Conservation (phyloP, 768 basidiomycete genomes). For the Mycena belliarum region DNA sequence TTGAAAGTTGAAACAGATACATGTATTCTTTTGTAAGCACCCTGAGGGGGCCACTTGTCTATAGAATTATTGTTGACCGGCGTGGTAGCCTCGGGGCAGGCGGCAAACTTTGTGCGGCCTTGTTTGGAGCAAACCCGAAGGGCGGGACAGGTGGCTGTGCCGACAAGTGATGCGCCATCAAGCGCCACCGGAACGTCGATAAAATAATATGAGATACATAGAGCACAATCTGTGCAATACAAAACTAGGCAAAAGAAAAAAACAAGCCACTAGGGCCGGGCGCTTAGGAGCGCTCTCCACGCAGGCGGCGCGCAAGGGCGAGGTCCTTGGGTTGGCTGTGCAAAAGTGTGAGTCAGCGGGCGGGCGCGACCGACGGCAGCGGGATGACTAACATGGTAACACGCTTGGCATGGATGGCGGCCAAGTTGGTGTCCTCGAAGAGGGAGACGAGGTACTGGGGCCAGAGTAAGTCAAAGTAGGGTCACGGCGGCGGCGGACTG, state of each 20-base stretch:
- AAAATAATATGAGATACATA: conserved; percentile 1
- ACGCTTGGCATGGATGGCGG: conserved; percentile 16
- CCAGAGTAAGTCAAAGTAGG: not conserved
- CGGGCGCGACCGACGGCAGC: not conserved
- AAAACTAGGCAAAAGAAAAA: not conserved
- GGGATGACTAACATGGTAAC: conserved; percentile 9
- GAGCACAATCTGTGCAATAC: not conserved
- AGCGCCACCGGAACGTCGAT: no score
- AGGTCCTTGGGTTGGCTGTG: conserved; percentile 17
- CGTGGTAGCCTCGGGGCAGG: no score
- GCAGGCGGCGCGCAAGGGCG: conserved; percentile 16
- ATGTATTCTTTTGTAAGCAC: no score
- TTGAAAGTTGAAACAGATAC: no score
- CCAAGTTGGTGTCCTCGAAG: conserved; percentile 20
- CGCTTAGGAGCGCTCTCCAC: conserved; percentile 11
- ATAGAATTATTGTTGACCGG: no score
- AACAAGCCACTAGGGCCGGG: no score
- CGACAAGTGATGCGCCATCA: no score
- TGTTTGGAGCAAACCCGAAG: no score
- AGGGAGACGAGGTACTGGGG: conserved; percentile 13
- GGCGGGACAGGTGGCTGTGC: no score
- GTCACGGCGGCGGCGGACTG: not conserved
- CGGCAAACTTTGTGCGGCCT: no score
- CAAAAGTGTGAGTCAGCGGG: not conserved
- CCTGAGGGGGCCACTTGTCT: no score